Evolutionary conservation across 768 basidiomycete species (phyloP), one percentile per base, ranked within the genome.

Genomic region (Lepiota venenata): DNA sequence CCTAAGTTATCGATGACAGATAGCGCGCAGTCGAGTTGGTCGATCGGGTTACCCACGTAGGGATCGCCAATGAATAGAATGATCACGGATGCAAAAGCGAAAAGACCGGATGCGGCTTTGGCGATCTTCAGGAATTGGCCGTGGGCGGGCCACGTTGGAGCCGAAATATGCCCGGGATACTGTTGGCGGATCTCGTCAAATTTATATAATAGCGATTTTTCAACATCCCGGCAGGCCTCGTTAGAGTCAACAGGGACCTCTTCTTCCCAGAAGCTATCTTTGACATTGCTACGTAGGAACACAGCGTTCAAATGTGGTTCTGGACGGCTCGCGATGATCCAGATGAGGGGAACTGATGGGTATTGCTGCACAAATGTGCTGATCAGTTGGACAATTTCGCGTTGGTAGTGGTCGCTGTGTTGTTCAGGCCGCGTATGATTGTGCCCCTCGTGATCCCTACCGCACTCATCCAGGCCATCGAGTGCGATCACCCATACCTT

Each of bases 401-500:
- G 44, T 21, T 64, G 66, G 0, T 47, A 21, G 12, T 49, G 38
- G 6, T 56, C 29, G 16, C 49, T 29, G 22, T 22, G 22, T 3
- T 39, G 39, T 9, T 39, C 49, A 9, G 1, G 10, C 8, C 32
- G 32, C 22, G 12, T 42, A 5, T 25, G 25, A 25, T 25, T 2
- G 5, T 25, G 25, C 25, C 25, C 5, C 16, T 45, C 29, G 5
- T 27, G 35, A 9, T 44, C 42, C 12, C 42, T 57, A 2, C 56
- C 47, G n/a, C 66, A 66, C 49, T 66, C 68, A 44, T 69, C 68
- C 2, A 69, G 51, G 3, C 65, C 67, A 47, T 69, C 68, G 10
- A 50, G 49, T 10, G 38, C 67, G 58, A 25, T 63, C 38, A 12
- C 62, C 51, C 27, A 59, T 2, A 11, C 16, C 4, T 37, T 21